Percentiles rank a stretch among this genome's conserved stretches.
Evolutionary conservation across 1,284 basidiomycete genomes (phyloP).

Genomic region (Lignosus rhinocerotis): DNA sequence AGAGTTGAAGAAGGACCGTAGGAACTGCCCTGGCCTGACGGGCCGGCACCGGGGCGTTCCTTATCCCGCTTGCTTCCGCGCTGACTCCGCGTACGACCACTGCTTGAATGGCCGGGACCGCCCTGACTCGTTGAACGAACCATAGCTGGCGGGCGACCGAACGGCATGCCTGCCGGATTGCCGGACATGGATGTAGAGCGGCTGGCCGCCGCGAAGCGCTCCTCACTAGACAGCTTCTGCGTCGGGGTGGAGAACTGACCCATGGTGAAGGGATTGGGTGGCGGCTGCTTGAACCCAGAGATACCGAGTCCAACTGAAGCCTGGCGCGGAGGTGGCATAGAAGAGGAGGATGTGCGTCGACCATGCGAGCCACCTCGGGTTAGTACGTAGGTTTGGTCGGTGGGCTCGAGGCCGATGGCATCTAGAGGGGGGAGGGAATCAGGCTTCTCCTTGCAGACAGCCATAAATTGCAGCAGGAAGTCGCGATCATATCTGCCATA

Average conservation of each 20-base stretch:
- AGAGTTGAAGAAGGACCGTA: slow-evolving; percentile 23
- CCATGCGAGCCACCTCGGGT: slow-evolving; percentile 55
- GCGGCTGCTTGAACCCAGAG: slow-evolving; percentile 46
- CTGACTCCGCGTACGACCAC: slow-evolving; percentile 69
- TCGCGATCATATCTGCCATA: slow-evolving; percentile 87
- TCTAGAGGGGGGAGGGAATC: slow-evolving; percentile 88
- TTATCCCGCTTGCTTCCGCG: slow-evolving; percentile 66
- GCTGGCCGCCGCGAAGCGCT: slow-evolving; percentile 61
- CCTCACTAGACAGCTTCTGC: slow-evolving; percentile 69
- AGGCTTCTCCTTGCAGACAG: slow-evolving; percentile 93
- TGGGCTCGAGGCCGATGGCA: slow-evolving; percentile 87
- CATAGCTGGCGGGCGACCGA: slow-evolving; percentile 58
- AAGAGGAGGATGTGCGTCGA: slow-evolving; percentile 50
- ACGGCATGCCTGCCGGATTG: slow-evolving; percentile 42
- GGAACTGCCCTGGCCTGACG: slow-evolving; percentile 23
- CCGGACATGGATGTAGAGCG: slow-evolving; percentile 40
- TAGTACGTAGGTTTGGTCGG: slow-evolving; percentile 56
- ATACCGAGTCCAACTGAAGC: slow-evolving; percentile 61
- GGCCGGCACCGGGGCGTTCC: slow-evolving; percentile 34
- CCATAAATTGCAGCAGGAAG: slow-evolving; percentile 98
- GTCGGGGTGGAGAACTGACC: slow-evolving; percentile 69
- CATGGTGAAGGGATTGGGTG: slow-evolving; percentile 57
- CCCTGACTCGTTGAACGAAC: slow-evolving; percentile 78
- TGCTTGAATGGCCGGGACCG: slow-evolving; percentile 53
- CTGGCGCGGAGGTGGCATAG: slow-evolving; percentile 47